Evolutionary conservation across 202 grass and related monocot genomes (phyloP).

Genomic region (Digitaria exilis): DNA sequence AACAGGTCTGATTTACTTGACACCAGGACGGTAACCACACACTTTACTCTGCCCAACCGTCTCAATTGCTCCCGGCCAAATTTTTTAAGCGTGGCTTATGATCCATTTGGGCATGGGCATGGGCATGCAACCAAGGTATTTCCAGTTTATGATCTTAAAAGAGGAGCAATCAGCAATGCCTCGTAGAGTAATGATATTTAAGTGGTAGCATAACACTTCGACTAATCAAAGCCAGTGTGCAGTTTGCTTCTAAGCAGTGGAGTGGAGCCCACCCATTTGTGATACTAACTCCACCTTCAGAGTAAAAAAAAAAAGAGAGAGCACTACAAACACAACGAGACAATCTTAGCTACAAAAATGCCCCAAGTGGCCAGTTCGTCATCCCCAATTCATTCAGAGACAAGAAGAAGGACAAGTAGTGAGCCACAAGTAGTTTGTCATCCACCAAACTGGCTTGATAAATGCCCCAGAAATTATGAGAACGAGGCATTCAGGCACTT

Average conservation of each 20-base stretch:
- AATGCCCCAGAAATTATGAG: neutral
- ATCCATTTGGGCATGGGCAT: neutral
- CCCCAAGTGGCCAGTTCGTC: neutral
- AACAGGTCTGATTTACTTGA: neutral
- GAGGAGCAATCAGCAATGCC: neutral
- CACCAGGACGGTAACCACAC: neutral
- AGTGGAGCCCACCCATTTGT: constrained; percentile 6
- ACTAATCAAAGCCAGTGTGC: neutral
- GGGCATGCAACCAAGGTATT: neutral
- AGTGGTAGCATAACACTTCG: neutral
- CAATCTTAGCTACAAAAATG: neutral
- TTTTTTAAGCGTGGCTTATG: neutral
- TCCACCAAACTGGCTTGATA: neutral
- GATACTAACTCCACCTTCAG: constrained; percentile 20
- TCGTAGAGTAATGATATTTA: neutral
- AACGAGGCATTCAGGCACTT: neutral
- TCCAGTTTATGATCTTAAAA: neutral
- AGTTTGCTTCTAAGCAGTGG: neutral
- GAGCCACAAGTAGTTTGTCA: neutral
- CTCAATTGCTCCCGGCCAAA: neutral
- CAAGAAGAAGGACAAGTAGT: neutral
- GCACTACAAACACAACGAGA: neutral
- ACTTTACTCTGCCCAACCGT: neutral
- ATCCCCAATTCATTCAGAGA: neutral
- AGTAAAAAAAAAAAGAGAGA: neutral